Base-by-base conservation (phyloP, 768 basidiomycete species). In the Russula foetens region DNA sequence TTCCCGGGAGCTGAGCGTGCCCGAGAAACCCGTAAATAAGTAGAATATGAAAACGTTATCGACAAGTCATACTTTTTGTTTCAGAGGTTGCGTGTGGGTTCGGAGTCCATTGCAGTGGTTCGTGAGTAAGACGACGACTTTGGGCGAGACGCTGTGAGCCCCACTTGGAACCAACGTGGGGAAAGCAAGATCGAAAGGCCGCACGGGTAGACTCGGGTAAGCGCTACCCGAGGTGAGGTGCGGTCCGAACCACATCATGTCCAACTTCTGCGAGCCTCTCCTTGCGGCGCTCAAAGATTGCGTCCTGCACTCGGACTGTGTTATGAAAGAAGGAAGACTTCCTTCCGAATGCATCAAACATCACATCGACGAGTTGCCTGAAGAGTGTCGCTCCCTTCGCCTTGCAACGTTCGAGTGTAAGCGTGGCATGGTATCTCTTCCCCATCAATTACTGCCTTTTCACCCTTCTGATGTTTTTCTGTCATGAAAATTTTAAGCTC, bases 341-440 rank as follows among this genome's bases (percentile, higher is more conserved):
- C 93, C 93, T 7, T 92, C 91, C 0, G 88, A 90, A 33, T 96
- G 93, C 72, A 79, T 96, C 50, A 84, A 80, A 67, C 69, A 89
- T 28, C 89, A 94, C 72, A 75, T 73, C 24, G 76, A 85, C 56
- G 86, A 92, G 63, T 78, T 96, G 26, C 92, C 93, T 2, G 84
- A 88, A 66, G 79, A 87, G 67, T 96, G 93, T 70, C 82, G 84
- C 69, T 80, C 83, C 28, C 74, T 96, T 56, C 79, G 93, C 53
- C 84, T 83, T 71, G 90, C 90, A 12, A 85, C 88, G 0, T 93
- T 89, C 66, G 90, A 95, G 65, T 96, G 93, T 75, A 96, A 96
- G 72, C 80, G 91, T 60, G 90, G 86, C 45, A 88, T 92, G 89
- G 91, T 92, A 60, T 84, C 5, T 38, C 8, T 76, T 24, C 19